Conservation (phyloP, 805 yeast genomes). For the Alloascoidea africana region DNA sequence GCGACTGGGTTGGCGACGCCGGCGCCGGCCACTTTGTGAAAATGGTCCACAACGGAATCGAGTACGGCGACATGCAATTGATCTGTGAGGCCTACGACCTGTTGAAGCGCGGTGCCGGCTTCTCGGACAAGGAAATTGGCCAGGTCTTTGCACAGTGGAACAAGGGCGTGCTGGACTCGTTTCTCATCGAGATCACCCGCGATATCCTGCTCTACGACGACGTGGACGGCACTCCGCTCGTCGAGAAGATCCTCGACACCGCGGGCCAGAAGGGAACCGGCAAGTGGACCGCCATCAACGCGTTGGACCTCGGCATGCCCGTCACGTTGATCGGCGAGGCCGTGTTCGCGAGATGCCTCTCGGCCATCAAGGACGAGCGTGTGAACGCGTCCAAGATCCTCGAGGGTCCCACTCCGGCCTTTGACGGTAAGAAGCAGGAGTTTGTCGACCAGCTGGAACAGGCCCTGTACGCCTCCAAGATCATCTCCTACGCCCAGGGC, state of each 20-base stretch:
- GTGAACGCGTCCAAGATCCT: constrained; percentile 65
- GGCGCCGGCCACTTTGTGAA: constrained; percentile 98
- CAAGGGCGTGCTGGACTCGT: constrained; percentile 94
- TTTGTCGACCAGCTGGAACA: constrained; percentile 92
- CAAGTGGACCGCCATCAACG: constrained; percentile 98
- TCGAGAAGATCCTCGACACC: constrained; percentile 90
- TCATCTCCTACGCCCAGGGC: constrained; percentile 97
- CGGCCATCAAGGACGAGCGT: constrained; percentile 89
- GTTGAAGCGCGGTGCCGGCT: constrained; percentile 86
- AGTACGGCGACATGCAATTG: constrained; percentile 99
- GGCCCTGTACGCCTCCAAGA: constrained; percentile 96
- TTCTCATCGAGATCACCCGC: constrained; percentile 92
- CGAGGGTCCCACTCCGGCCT: constrained; percentile 66
- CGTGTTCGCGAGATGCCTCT: constrained; percentile 89
- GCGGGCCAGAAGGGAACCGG: constrained; percentile 99
- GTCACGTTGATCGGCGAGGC: constrained; percentile 98
- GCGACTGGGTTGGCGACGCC: constrained; percentile 99
- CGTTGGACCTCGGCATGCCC: constrained; percentile 95
- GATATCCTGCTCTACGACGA: constrained; percentile 86
- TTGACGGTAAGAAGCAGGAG: constrained; percentile 60
- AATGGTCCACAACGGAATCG: constrained; percentile 99
- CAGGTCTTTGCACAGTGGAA: constrained; percentile 90
- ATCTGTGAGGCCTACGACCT: constrained; percentile 96
- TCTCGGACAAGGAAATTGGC: constrained; percentile 83
- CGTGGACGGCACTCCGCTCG: constrained; percentile 80